Conservation (phyloP, 2,329 filamentous ascomycete genomes). For the Hymenoscyphus fraxineus region DNA sequence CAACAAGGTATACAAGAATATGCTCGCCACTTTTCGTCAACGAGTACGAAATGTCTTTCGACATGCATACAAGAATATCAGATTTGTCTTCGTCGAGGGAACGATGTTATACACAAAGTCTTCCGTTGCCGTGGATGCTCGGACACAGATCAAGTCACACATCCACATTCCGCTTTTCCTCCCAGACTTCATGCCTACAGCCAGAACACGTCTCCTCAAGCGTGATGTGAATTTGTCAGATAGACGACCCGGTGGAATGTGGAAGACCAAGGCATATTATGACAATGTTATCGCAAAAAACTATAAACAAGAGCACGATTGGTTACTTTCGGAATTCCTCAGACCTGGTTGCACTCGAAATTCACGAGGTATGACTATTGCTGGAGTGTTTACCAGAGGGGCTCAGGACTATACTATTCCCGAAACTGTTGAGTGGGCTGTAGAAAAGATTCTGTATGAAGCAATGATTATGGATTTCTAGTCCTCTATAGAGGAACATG, state of each 20-base stretch:
- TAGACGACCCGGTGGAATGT: conserved; percentile 25
- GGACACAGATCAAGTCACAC: background rate
- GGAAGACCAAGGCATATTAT: conserved; percentile 33
- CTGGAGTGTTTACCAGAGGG: background rate
- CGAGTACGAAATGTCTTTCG: background rate
- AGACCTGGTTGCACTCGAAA: too few relatives aligned
- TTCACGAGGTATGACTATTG: background rate
- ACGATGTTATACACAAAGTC: conserved; percentile 17
- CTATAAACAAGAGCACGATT: conserved; percentile 17
- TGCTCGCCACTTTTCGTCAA: conserved; percentile 3
- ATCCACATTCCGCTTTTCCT: conserved; percentile 29
- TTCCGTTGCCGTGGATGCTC: background rate
- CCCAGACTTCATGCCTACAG: conserved; percentile 12
- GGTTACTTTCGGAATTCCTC: conserved; percentile 11
- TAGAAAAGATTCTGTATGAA: background rate
- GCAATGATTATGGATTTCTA: background rate
- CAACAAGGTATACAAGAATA: background rate
- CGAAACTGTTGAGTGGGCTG: background rate
- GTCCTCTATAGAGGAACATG: background rate
- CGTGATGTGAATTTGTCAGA: conserved; percentile 19
- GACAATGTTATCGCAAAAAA: conserved; percentile 28
- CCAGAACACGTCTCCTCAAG: conserved; percentile 18
- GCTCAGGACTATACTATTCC: background rate
- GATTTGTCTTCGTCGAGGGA: conserved; percentile 23
- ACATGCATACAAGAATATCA: background rate